phyloP scores from a whole-genome alignment of 768 basidiomycete genomes.

The Holtermannia corniformis region DNA sequence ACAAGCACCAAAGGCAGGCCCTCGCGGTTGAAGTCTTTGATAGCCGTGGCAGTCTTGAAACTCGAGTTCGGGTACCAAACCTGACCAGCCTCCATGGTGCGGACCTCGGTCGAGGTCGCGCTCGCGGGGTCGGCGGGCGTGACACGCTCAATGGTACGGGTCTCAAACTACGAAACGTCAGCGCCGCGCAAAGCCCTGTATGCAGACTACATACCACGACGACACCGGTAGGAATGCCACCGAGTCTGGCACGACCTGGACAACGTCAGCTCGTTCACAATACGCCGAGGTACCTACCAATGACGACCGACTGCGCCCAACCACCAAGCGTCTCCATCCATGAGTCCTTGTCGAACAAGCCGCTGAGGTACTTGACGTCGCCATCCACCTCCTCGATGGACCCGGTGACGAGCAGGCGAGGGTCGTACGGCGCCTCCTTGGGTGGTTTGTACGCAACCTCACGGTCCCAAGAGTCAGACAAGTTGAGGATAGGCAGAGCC shows the following conservation, averaged over 20 bases:
- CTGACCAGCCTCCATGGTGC: constrained; percentile 93
- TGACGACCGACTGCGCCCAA: constrained; percentile 98
- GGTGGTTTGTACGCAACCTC: constrained; percentile 81
- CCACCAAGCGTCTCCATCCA: constrained; percentile 99
- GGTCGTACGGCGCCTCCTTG: constrained; percentile 82
- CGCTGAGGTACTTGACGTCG: constrained; percentile 59
- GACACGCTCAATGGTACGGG: constrained; percentile 89
- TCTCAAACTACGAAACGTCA: constrained; percentile 15
- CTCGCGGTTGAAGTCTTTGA: constrained; percentile 97
- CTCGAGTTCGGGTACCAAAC: constrained; percentile 99
- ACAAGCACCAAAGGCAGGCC: constrained; percentile 95
- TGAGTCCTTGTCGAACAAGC: constrained; percentile 94
- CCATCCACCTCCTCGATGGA: constrained; percentile 69
- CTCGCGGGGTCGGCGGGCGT: constrained; percentile 98
- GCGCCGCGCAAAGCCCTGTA: neutral
- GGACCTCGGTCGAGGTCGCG: constrained; percentile 88
- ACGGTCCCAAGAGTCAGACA: constrained; percentile 80
- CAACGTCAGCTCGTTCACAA: too few relatives aligned
- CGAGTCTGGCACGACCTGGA: constrained; percentile 85
- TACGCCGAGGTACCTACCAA: too few relatives aligned
- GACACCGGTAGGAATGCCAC: constrained; percentile 94
- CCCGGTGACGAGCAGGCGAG: constrained; percentile 95
- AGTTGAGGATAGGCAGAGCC: constrained; percentile 63
- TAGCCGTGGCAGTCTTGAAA: constrained; percentile 98
- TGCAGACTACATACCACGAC: constrained; percentile 60